Conservation (phyloP, 140 eudicot genomes). For the Cichorium intybus region DNA sequence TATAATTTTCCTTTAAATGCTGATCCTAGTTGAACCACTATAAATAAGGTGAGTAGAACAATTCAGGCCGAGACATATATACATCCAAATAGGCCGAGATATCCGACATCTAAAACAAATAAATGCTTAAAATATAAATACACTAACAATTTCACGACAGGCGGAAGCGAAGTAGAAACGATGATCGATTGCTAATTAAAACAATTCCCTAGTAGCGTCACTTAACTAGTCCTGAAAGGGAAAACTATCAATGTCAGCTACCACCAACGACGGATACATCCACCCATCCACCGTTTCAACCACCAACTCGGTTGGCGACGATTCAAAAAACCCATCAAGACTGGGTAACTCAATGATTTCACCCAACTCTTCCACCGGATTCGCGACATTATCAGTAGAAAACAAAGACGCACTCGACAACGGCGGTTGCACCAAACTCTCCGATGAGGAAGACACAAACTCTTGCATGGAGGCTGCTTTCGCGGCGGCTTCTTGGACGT, state of each 20-base stretch:
- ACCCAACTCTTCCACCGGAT: conserved; percentile 49
- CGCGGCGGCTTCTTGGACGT: conserved; percentile 72
- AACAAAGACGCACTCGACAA: background rate
- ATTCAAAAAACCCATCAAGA: conserved; percentile 51
- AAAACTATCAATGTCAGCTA: conserved; percentile 40
- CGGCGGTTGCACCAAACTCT: conserved; percentile 3
- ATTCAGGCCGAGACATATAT: too few species aligned
- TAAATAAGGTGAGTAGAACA: too few species aligned
- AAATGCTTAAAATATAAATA: too few species aligned
- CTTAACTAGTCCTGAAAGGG: conserved; percentile 18
- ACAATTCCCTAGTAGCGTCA: background rate
- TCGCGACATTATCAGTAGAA: background rate
- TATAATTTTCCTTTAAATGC: too few species aligned
- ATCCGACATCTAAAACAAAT: too few species aligned
- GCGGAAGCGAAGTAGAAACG: too few species aligned
- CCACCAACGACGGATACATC: conserved; percentile 67
- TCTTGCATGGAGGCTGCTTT: conserved; percentile 68
- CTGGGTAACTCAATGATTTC: conserved; percentile 79
- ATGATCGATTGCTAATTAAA: background rate
- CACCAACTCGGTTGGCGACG: conserved; percentile 40
- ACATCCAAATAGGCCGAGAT: too few species aligned
- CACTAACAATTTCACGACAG: too few species aligned
- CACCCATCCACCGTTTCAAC: conserved; percentile 66
- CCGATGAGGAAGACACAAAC: background rate
- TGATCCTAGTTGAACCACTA: too few species aligned